These are phyloP conservation scores for Uronychia setigera DNA, from an alignment of 73 alveolate genomes.

Conservation along the genomic window DNA sequence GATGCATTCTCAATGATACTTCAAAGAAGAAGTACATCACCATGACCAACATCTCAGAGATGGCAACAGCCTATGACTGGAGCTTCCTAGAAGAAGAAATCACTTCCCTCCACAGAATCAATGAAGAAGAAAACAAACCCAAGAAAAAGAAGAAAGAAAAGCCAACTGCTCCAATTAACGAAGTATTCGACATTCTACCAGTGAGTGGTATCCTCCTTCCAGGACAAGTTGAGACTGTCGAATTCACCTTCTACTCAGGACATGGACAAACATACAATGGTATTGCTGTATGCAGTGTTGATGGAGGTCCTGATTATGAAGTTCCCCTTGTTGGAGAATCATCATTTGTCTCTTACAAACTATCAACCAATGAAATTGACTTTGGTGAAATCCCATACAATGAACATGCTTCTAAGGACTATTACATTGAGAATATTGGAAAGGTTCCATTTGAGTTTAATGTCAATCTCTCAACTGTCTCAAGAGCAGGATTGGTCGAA, in stretches of 20 bases:
- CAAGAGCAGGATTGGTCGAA: slow-evolving; percentile 95
- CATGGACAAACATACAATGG: slow-evolving; percentile 94
- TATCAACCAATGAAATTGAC: slow-evolving; percentile 94
- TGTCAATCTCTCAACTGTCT: slow-evolving; percentile 82
- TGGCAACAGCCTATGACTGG: slow-evolving; percentile 99
- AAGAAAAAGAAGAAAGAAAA: slow-evolving; percentile 38
- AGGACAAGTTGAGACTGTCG: slow-evolving; percentile 97
- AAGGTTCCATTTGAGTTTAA: slow-evolving; percentile 98
- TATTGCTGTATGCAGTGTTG: slow-evolving; percentile 98
- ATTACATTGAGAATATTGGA: slow-evolving; percentile 95
- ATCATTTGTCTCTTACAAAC: slow-evolving; percentile 87
- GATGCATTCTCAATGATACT: slow-evolving; percentile 98
- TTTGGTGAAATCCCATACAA: slow-evolving; percentile 98
- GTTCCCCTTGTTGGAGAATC: slow-evolving; percentile 98
- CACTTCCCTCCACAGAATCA: slow-evolving; percentile 64
- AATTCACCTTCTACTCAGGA: slow-evolving; percentile 94
- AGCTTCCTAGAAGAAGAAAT: slow-evolving; percentile 97
- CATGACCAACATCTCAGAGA: slow-evolving; percentile 95
- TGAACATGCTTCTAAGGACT: slow-evolving; percentile 91
- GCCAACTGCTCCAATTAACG: slow-evolving; percentile 86
- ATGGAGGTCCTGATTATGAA: slow-evolving; percentile 99
- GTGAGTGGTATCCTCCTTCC: slow-evolving; percentile 97
- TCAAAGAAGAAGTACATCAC: slow-evolving; percentile 96
- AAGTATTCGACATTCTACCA: slow-evolving; percentile 99
- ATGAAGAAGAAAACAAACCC: slow-evolving; percentile 69